phyloP scores from a whole-genome alignment of 805 yeast species.

The Metschnikowia kofuensis region DNA sequence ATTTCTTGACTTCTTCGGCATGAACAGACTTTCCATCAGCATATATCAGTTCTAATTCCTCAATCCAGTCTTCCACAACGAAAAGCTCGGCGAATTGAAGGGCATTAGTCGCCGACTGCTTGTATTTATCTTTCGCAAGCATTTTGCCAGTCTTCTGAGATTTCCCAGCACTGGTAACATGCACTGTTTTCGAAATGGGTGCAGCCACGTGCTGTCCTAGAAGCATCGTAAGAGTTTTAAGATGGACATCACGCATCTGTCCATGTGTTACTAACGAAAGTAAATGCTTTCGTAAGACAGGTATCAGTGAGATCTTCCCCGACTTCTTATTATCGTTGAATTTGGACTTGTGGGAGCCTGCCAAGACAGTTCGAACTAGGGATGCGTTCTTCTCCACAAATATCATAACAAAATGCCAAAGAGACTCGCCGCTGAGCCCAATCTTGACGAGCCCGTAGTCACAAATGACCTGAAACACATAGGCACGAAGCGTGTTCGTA shows the following conservation, averaged over 20 bases:
- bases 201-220: slow-evolving; percentile 40
- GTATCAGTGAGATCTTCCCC: slow-evolving; percentile 45
- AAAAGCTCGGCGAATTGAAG: slow-evolving; percentile 51
- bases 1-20: slow-evolving; percentile 42
- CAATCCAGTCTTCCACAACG: slow-evolving; percentile 56
- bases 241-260: slow-evolving; percentile 45
- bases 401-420: slow-evolving; percentile 63
- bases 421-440: slow-evolving; percentile 54
- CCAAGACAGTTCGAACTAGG: slow-evolving; percentile 50
- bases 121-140: slow-evolving; percentile 21
- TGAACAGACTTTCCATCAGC: slow-evolving; percentile 54
- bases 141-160: slow-evolving; percentile 19
- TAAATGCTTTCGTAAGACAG: slow-evolving; percentile 51
- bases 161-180: slow-evolving; percentile 15
- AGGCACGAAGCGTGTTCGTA: slow-evolving; percentile 44
- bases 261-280: slow-evolving; percentile 45
- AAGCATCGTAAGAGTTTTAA: slow-evolving; percentile 43
- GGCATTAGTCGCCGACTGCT: slow-evolving; percentile 16
- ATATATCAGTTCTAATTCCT: slow-evolving; percentile 54
- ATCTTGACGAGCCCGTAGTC: slow-evolving; percentile 53
- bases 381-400: slow-evolving; percentile 46
- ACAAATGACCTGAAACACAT: slow-evolving; percentile 51
- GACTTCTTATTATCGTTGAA: slow-evolving; percentile 48
- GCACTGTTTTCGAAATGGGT: slow-evolving; percentile 17
- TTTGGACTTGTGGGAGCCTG: slow-evolving; percentile 50